Percentiles rank a stretch among this genome's conserved stretches.
These are phyloP conservation scores for Hypoxylon lenormandii DNA, from an alignment of 495 filamentous ascomycete species.

Conservation along the genomic window DNA sequence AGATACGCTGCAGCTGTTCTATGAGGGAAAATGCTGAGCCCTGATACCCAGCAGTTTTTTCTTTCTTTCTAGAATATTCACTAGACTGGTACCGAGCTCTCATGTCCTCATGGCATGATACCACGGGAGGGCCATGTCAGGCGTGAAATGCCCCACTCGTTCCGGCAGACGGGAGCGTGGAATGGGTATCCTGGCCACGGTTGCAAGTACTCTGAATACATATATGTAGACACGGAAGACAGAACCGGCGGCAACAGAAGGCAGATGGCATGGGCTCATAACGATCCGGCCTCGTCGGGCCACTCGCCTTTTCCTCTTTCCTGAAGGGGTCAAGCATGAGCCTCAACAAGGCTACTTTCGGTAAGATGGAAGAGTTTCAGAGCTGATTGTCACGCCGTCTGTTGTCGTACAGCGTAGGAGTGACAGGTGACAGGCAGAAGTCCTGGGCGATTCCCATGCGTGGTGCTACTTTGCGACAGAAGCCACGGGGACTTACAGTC, in stretches of 20 bases:
- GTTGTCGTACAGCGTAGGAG: conserved; percentile 38
- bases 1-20: conserved; percentile 1
- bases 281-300: conserved; percentile 45
- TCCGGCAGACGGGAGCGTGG: conserved; percentile 46
- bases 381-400: conserved; percentile 42
- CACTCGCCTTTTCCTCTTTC: conserved; percentile 38
- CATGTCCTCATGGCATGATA: conserved; percentile 4
- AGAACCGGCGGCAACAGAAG: conserved; percentile 43
- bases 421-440: conserved; percentile 47
- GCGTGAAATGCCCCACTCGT: conserved; percentile 47
- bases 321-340: conserved; percentile 39
- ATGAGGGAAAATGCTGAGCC: conserved; percentile 12
- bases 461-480: conserved; percentile 44
- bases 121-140: conserved; percentile 7
- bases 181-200: conserved; percentile 42
- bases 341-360: conserved; percentile 37
- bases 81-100: conserved; percentile 16
- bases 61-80: conserved; percentile 17
- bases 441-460: conserved; percentile 30
- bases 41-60: conserved; percentile 11
- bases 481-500: conserved; percentile 50
- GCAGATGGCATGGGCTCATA: conserved; percentile 40
- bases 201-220: conserved; percentile 33
- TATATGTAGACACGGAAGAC: conserved; percentile 36
- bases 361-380: conserved; percentile 46